Evolutionary conservation across 176 grass and related monocot genomes (phyloP).

Genomic region (Phoenix roebelenii): DNA sequence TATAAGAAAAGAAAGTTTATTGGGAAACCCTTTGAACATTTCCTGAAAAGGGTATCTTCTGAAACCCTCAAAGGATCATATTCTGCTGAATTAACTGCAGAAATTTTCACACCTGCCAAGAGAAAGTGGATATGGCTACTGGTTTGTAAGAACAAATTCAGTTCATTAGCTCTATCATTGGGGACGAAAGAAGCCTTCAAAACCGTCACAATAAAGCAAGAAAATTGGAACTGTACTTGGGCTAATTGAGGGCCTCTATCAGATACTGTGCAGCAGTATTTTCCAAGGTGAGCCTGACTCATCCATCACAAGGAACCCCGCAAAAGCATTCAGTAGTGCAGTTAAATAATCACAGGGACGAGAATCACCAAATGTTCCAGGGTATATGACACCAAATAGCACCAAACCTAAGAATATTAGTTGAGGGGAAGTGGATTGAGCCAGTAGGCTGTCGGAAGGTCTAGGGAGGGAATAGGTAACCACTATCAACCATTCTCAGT

Average conservation of each 20-base stretch:
- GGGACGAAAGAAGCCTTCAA: not conserved
- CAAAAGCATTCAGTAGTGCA: no score
- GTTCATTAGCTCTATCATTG: constrained; percentile 31
- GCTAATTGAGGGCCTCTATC: no score
- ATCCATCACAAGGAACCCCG: no score
- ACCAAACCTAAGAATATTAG: constrained; percentile 12
- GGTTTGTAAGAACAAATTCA: constrained; percentile 19
- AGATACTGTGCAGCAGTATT: no score
- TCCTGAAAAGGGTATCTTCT: constrained; percentile 24
- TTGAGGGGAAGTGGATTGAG: constrained; percentile 22
- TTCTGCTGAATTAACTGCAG: constrained; percentile 9
- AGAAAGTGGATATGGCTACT: not conserved
- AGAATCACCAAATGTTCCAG: no score
- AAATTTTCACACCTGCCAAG: not conserved
- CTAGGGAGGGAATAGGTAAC: not conserved
- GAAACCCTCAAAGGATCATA: constrained; percentile 50
- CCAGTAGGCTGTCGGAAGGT: constrained; percentile 6
- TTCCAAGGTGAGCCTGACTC: no score
- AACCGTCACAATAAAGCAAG: no score
- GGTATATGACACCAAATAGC: no score
- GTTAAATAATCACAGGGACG: no score
- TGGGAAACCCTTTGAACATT: constrained; percentile 41
- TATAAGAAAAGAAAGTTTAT: not conserved
- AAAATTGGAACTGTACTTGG: no score
- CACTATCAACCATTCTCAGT: constrained; percentile 15